Conservation (phyloP, 345 rosid species). For the Eucalyptus urophylla region DNA sequence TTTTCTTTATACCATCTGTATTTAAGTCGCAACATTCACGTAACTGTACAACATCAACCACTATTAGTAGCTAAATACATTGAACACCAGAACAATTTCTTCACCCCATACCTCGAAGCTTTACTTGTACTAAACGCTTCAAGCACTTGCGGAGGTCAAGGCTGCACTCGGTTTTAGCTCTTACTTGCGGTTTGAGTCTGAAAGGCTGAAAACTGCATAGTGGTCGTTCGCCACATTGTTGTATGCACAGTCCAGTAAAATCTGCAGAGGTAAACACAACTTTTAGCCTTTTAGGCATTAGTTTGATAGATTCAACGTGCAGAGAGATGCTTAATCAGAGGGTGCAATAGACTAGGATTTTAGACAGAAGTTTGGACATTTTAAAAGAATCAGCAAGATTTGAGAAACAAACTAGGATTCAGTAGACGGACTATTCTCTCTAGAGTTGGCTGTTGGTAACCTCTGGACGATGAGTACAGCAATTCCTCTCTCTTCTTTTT, state of each 20-base stretch:
- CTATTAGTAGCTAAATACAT: background rate
- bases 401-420: background rate
- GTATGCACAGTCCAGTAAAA: constrained; percentile 51
- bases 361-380: background rate
- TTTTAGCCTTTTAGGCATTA: background rate
- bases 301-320: background rate
- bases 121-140: background rate
- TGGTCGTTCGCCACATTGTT: constrained; percentile 66
- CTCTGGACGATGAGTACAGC: background rate
- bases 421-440: background rate
- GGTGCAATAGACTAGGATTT: background rate
- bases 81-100: background rate
- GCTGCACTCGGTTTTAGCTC: background rate
- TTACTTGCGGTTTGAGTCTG: constrained; percentile 4
- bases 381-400: background rate
- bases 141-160: background rate
- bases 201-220: constrained; percentile 51
- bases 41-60: background rate
- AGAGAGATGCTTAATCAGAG: background rate
- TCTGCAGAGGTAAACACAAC: constrained; percentile 15
- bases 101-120: background rate
- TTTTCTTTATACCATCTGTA: background rate
- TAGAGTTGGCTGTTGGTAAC: background rate
- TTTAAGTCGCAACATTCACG: background rate
- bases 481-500: background rate